Conservation (phyloP, 768 basidiomycete species). For the Auriscalpium vulgare region DNA sequence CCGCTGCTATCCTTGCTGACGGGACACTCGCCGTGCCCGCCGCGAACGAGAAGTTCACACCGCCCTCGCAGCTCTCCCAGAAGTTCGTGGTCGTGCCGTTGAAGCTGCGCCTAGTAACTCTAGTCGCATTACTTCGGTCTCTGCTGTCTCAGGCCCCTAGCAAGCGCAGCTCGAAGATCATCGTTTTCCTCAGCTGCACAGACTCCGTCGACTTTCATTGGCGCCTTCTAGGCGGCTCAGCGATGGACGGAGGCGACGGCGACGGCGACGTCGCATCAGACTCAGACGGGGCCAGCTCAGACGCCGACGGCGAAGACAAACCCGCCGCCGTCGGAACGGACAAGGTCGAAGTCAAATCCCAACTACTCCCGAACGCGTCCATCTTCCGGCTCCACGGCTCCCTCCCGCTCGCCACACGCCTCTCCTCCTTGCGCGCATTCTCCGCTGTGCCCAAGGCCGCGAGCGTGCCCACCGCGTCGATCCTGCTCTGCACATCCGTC, state of each 20-base stretch:
- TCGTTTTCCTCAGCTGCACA: constrained; percentile 94
- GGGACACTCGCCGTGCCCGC: constrained; percentile 16
- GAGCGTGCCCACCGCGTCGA: constrained; percentile 39
- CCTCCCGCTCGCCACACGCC: constrained; percentile 70
- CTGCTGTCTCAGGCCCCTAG: constrained; percentile 55
- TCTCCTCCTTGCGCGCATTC: constrained; percentile 79
- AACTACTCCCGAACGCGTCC: constrained; percentile 73
- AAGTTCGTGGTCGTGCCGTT: constrained; percentile 86
- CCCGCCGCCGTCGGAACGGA: constrained; percentile 18
- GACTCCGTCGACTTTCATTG: constrained; percentile 98
- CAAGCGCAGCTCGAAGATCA: constrained; percentile 59
- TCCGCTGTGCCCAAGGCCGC: constrained; percentile 34
- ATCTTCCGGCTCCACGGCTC: constrained; percentile 93
- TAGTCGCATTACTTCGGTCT: constrained; percentile 78
- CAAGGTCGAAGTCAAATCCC: constrained; percentile 50
- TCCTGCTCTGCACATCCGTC: constrained; percentile 93
- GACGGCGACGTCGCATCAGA: constrained; percentile 11
- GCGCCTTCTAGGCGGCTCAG: constrained; percentile 66
- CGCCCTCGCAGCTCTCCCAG: constrained; percentile 89
- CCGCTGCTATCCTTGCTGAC: constrained; percentile 20
- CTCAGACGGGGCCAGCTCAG: constrained; percentile 11
- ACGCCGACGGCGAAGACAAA: constrained; percentile 19
- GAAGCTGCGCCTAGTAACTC: constrained; percentile 88
- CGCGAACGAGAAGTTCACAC: constrained; percentile 63
- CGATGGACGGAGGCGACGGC: constrained; percentile 46